Evolutionary conservation across 2,329 filamentous ascomycete genomes (phyloP), one percentile per base, ranked within the genome.

Genomic region (Triangularia setosa): DNA sequence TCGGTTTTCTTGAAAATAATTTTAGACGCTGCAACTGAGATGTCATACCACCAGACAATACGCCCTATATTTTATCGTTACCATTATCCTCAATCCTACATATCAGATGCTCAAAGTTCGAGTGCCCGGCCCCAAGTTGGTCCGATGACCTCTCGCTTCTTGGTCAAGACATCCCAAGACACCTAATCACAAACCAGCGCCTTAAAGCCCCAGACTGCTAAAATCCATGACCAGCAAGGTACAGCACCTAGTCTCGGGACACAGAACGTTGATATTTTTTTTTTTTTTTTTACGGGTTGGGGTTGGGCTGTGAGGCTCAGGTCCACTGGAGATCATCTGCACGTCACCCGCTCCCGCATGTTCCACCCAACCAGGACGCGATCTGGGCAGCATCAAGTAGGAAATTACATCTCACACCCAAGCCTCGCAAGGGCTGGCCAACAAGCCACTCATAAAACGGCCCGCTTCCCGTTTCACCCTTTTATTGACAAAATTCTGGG

Each of bases 401-500:
- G 3, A 48, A 48, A 30, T 24, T 24, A 59, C 24, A 40, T 59
- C 55, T n/a, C 55, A 27, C 18, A n/a, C 21, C 14, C 24, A 40
- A 23, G 48, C 55, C 27, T 48, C 14, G 24, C 18, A 11, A 62
- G n/a, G 24, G 40, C 9, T 58, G 61, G 57, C 62, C 62, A 64
- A 60, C 58, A 48, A 16, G 28, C 44, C 27, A 25, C 21, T n/a
- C n/a, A 53, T 48, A 25, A 54, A 55, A 57, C 52, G 14, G 56
- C 23, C 60, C 21, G 14, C 18, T 28, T 44, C 25, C 23, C 23
- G 61, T 65, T 67, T 64, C 64, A 64, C 53, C 23, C 57, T 4
- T 14, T 9, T 53, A 21, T 9, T 2, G n/a, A 48, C 7, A 48
- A 21, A 48, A 21, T 25, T 27, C 25, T 30, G 60, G 64, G 59